A percentile compares a stretch with the other conserved stretches of the same genome.
Conservation (phyloP, 768 basidiomycete species). For the Amanita pseudoporphyria region DNA sequence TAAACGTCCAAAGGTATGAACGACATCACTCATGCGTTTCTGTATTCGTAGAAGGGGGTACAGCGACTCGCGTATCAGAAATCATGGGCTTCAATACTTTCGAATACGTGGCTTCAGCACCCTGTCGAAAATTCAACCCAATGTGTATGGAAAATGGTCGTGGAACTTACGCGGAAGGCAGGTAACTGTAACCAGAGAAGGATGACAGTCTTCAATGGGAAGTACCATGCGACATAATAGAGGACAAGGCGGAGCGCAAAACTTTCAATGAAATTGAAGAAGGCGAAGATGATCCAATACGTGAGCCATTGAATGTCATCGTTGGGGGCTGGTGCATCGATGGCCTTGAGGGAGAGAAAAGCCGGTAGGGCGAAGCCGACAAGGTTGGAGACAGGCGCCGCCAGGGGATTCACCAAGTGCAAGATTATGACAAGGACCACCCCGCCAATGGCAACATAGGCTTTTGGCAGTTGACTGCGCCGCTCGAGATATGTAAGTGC, state of each 20-base stretch:
- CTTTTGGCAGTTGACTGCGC: constrained; percentile 89
- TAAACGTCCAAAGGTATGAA: background rate
- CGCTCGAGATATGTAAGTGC: constrained; percentile 77
- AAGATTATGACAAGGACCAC: constrained; percentile 57
- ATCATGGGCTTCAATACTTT: constrained; percentile 75
- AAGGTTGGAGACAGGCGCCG: constrained; percentile 86
- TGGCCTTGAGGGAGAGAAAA: constrained; percentile 90
- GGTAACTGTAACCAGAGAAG: constrained; percentile 90
- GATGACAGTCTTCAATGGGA: constrained; percentile 84
- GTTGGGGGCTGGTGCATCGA: constrained; percentile 74
- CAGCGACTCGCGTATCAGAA: constrained; percentile 42
- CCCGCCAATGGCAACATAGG: constrained; percentile 74
- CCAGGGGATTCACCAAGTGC: constrained; percentile 85
- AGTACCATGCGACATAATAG: constrained; percentile 94
- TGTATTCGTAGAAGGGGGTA: constrained; percentile 42
- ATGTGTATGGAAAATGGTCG: constrained; percentile 10
- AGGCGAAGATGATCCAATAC: constrained; percentile 94
- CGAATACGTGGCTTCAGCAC: constrained; percentile 77
- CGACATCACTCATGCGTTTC: constrained; percentile 12
- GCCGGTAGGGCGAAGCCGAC: constrained; percentile 94
- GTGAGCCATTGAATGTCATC: constrained; percentile 96
- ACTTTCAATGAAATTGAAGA: constrained; percentile 88
- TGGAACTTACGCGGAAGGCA: constrained; percentile 62
- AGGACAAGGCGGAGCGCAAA: constrained; percentile 76
- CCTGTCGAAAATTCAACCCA: constrained; percentile 33